These are phyloP conservation scores for Xylaria arbuscula DNA, from an alignment of 2,329 filamentous ascomycete genomes.

Conservation along the genomic window DNA sequence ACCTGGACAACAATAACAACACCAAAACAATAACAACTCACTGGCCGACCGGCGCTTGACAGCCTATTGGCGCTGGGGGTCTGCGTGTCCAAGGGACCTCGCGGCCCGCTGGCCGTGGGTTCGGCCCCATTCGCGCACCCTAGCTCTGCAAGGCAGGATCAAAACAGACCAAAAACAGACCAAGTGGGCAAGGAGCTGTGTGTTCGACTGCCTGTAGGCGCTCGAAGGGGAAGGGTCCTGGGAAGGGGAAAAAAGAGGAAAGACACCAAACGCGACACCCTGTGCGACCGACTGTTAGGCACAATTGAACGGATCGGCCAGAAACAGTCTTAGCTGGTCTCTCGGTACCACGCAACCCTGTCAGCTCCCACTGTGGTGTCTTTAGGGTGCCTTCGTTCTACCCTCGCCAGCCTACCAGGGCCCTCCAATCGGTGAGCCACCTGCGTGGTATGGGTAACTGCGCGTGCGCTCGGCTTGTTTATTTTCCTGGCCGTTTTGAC, in stretches of 20 bases:
- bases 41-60: slow-evolving; percentile 13
- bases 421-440: slow-evolving; percentile 23
- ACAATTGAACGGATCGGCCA: slow-evolving; percentile 5
- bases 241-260: background rate
- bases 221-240: slow-evolving; percentile 4
- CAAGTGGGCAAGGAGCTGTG: slow-evolving; percentile 7
- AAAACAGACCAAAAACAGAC: slow-evolving; percentile 30
- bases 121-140: slow-evolving; percentile 38
- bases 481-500: slow-evolving; percentile 33
- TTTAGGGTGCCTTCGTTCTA: background rate
- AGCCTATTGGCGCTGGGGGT: slow-evolving; percentile 28
- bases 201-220: background rate
- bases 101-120: slow-evolving; percentile 30
- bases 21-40: slow-evolving; percentile 41
- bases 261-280: slow-evolving; percentile 21
- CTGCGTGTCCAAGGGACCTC: slow-evolving; percentile 24
- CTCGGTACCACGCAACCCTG: slow-evolving; percentile 8
- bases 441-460: slow-evolving; percentile 25
- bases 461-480: slow-evolving; percentile 41
- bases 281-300: slow-evolving; percentile 11
- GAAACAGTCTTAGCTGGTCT: slow-evolving; percentile 21
- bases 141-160: slow-evolving; percentile 28
- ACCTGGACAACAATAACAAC: slow-evolving; percentile 41
- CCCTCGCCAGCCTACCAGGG: background rate
- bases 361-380: background rate